These are phyloP conservation scores for Cladorrhinum sp. DNA, from an alignment of 2,329 filamentous ascomycete genomes.

Conservation along the genomic window DNA sequence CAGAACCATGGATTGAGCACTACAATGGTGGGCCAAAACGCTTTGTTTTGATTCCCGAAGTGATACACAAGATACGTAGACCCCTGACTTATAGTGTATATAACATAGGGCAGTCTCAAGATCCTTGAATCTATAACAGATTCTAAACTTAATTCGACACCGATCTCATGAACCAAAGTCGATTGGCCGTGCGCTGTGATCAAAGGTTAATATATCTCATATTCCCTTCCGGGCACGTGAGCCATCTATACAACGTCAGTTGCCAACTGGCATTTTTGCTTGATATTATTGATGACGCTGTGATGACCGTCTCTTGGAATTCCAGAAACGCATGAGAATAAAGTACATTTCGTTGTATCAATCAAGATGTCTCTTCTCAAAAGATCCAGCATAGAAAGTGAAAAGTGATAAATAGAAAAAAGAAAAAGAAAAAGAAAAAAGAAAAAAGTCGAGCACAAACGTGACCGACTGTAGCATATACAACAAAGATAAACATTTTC, in stretches of 20 bases:
- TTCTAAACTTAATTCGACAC: no score
- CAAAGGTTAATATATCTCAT: no score
- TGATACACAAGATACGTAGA: neutral
- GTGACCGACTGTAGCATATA: neutral
- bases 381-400: neutral
- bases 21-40: neutral
- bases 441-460: neutral
- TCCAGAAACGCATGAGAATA: neutral
- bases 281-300: neutral
- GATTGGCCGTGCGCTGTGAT: no score
- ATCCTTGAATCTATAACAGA: no score
- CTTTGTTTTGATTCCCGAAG: neutral
- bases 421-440: conserved; percentile 3
- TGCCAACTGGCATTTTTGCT: no score
- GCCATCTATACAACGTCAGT: no score
- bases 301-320: neutral
- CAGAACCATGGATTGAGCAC: neutral
- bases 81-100: no score
- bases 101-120: no score
- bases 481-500: conserved; percentile 12
- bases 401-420: neutral
- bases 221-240: no score
- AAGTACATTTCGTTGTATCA: neutral
- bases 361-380: neutral
- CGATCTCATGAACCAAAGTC: no score